phyloP scores from a whole-genome alignment of 768 basidiomycete species.

The Trametes punicea region DNA sequence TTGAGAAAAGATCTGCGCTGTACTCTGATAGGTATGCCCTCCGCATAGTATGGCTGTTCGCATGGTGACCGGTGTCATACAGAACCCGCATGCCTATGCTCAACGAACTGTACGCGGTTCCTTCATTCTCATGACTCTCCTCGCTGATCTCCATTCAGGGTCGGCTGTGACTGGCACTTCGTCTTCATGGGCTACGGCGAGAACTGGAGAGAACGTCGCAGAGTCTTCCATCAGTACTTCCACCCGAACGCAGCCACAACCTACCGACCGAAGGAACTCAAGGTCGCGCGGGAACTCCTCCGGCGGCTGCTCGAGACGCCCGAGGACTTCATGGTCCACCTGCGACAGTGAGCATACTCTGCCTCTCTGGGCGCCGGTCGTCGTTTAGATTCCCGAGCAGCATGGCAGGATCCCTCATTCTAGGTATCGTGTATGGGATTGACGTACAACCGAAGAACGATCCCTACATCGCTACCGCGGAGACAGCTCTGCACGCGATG shows the following conservation, averaged over 20 bases:
- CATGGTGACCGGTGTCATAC: not conserved
- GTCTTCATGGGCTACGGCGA: slow-evolving; percentile 40
- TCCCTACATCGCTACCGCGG: slow-evolving; percentile 41
- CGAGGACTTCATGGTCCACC: slow-evolving; percentile 36
- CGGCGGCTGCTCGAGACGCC: slow-evolving; percentile 33
- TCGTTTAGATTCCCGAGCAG: slow-evolving; percentile 27
- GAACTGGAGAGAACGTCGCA: slow-evolving; percentile 41
- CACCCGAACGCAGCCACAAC: slow-evolving; percentile 32
- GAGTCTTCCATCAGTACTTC: slow-evolving; percentile 41
- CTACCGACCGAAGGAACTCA: slow-evolving; percentile 33
- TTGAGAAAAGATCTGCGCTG: slow-evolving; percentile 29
- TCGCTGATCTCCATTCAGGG: slow-evolving; percentile 25
- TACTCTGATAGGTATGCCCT: slow-evolving; percentile 31
- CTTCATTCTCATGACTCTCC: not conserved
- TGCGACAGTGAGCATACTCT: slow-evolving; percentile 34
- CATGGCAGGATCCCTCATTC: slow-evolving; percentile 38
- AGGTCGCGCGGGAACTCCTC: slow-evolving; percentile 33
- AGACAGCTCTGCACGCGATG: slow-evolving; percentile 36
- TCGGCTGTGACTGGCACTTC: slow-evolving; percentile 43
- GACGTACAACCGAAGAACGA: slow-evolving; percentile 38
- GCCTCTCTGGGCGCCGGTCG: not conserved
- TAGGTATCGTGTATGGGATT: slow-evolving; percentile 48
- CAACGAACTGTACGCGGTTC: slow-evolving; percentile 24
- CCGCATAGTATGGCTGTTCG: not conserved
- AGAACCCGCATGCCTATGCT: slow-evolving; percentile 27